phyloP scores from a whole-genome alignment of 768 basidiomycete species.

The Suillus decipiens region DNA sequence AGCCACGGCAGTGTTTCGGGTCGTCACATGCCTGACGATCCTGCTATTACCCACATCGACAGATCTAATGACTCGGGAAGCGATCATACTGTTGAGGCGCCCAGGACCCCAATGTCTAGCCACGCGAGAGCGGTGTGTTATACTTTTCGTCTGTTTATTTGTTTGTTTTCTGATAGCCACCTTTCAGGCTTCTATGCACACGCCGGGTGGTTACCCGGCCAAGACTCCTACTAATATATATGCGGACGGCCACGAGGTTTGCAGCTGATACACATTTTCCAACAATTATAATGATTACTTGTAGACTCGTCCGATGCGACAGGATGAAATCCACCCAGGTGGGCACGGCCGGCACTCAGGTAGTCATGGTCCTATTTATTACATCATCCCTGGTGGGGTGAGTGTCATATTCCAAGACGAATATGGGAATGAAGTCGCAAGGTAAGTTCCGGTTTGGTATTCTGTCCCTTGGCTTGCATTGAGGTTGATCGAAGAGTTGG shows the following conservation, averaged over 20 bases:
- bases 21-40: slow-evolving; percentile 16
- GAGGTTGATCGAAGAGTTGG: slow-evolving; percentile 44
- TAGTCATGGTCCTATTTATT: slow-evolving; percentile 43
- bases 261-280: slow-evolving; percentile 13
- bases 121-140: slow-evolving; percentile 31
- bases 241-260: slow-evolving; percentile 21
- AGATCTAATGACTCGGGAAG: slow-evolving; percentile 27
- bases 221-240: slow-evolving; percentile 35
- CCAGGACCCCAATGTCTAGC: slow-evolving; percentile 21
- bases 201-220: slow-evolving; percentile 9
- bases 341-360: slow-evolving; percentile 21
- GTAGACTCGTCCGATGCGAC: slow-evolving; percentile 27
- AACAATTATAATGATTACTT: neutral
- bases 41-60: slow-evolving; percentile 23
- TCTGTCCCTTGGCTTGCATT: neutral
- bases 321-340: slow-evolving; percentile 27
- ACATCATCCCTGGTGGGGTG: slow-evolving; percentile 65
- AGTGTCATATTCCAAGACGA: slow-evolving; percentile 71
- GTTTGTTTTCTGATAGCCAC: slow-evolving; percentile 15
- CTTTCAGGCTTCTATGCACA: slow-evolving; percentile 20
- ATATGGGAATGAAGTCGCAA: slow-evolving; percentile 60
- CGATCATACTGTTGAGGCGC: slow-evolving; percentile 33
- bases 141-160: neutral
- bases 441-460: slow-evolving; percentile 37
- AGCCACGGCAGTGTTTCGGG: slow-evolving; percentile 17